These are phyloP conservation scores for Starmerella tilneyi DNA, from an alignment of 805 yeast genomes.

Conservation along the genomic window DNA sequence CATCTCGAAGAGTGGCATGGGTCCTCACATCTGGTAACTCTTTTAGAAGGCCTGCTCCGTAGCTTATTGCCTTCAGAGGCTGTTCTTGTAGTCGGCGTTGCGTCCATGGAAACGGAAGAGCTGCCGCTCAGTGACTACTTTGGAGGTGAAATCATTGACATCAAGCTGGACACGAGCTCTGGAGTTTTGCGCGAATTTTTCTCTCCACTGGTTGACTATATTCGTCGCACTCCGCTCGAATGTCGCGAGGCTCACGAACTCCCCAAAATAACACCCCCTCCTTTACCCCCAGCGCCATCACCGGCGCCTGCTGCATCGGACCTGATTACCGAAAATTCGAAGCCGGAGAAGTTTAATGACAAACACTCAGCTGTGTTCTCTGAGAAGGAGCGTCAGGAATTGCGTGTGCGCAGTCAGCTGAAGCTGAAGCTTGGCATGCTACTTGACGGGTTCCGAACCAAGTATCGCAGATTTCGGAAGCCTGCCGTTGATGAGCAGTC, in stretches of 20 bases:
- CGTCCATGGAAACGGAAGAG: constrained; percentile 37
- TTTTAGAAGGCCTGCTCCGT: constrained; percentile 52
- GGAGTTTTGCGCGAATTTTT: constrained; percentile 51
- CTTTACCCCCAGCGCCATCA: constrained; percentile 1
- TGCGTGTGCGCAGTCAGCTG: constrained; percentile 70
- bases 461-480: constrained; percentile 83
- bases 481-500: constrained; percentile 75
- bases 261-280: constrained; percentile 20
- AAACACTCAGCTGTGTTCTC: constrained; percentile 10
- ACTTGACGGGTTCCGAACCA: constrained; percentile 77
- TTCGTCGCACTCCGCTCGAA: constrained; percentile 58
- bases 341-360: background rate
- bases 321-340: background rate
- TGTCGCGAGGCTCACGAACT: constrained; percentile 54
- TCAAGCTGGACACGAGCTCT: constrained; percentile 31
- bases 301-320: background rate
- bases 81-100: constrained; percentile 61
- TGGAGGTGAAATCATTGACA: constrained; percentile 40
- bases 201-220: constrained; percentile 40
- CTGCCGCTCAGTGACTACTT: constrained; percentile 39
- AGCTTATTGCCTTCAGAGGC: constrained; percentile 61
- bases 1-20: constrained; percentile 62
- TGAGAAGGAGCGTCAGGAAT: constrained; percentile 43
- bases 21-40: constrained; percentile 58
- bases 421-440: constrained; percentile 78